These are phyloP conservation scores for Plasmodium sp. DNA, from an alignment of 169 alveolate genomes.

Conservation along the genomic window DNA sequence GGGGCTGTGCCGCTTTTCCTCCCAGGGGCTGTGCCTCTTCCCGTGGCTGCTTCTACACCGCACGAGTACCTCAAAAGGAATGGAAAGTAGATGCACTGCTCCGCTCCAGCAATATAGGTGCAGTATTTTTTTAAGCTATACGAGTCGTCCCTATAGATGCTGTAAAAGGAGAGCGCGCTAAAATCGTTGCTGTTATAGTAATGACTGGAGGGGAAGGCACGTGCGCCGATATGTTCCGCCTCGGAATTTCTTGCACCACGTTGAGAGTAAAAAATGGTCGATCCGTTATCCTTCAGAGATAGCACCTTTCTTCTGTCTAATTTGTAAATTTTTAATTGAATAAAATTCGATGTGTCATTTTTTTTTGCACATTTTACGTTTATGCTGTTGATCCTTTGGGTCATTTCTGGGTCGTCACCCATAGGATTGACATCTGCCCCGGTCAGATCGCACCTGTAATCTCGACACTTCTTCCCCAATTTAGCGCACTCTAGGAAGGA, in stretches of 20 bases:
- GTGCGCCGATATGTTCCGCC: neutral
- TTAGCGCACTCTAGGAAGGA: neutral
- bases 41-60: neutral
- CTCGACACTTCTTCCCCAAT: neutral
- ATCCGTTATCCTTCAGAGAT: constrained; percentile 33
- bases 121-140: constrained; percentile 16
- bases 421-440: neutral
- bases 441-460: neutral
- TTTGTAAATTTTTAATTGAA: constrained; percentile 15
- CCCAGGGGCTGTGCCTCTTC: neutral
- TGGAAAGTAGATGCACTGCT: constrained; percentile 57
- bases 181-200: constrained; percentile 41
- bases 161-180: constrained; percentile 21
- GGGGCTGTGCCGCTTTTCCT: neutral
- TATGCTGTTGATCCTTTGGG: neutral
- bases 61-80: neutral
- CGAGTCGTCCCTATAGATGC: constrained; percentile 31
- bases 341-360: neutral
- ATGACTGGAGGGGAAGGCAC: neutral
- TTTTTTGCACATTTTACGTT: neutral
- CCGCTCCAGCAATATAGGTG: constrained; percentile 1
- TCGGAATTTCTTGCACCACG: neutral
- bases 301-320: constrained; percentile 36
- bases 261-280: constrained; percentile 48
- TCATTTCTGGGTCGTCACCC: neutral